Evolutionary conservation across 2,329 filamentous ascomycete genomes (phyloP), one percentile per base, ranked within the genome.

Genomic region (Cercospora sp.): DNA sequence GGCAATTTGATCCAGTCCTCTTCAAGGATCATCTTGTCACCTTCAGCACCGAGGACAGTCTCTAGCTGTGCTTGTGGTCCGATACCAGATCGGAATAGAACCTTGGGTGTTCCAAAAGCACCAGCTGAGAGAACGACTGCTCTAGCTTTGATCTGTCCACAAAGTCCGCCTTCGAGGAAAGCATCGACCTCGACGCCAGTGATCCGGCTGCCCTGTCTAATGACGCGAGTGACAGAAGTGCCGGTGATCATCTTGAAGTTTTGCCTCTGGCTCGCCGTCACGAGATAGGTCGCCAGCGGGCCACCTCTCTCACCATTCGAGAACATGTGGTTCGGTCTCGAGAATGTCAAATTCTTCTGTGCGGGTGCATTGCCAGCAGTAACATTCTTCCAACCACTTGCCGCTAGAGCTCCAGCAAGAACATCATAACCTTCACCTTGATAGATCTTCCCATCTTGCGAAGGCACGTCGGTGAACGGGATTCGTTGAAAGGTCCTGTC

Each of bases 211-310:
- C 87, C 88, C 16, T 82, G 82, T 12, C 90, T 88, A 20, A 91
- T 80, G n/a, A 92, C 84, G 30, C 89, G 85, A 71, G 86, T 85
- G n/a, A 91, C 89, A 55, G 86, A 84, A 3, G 89, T 90, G 75
- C 89, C 87, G 20, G 86, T 86, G 83, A 87, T 88, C 59, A 93
- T 81, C 63, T 86, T 84, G 79, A 93, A 92, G 80, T 92, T 91
- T 45, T 81, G 79, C 68, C 87, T 84, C 51, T 81, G 80, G 59
- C 83, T 82, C 1, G 89, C 89, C 18, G 84, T 83, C 4, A 89
- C 87, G 1, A 93, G 85, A 74, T 93, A 93, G 0, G 90, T 91
- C 8, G 87, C 88, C 76, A 92, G 82, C 12, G 90, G 90, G 0
- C 91, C 90, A 55, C 88, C 88, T 68, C 90, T 84, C 77, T 91